Conservation (phyloP, 2,329 filamentous ascomycete species). For the Trichoderma guizhouense region DNA sequence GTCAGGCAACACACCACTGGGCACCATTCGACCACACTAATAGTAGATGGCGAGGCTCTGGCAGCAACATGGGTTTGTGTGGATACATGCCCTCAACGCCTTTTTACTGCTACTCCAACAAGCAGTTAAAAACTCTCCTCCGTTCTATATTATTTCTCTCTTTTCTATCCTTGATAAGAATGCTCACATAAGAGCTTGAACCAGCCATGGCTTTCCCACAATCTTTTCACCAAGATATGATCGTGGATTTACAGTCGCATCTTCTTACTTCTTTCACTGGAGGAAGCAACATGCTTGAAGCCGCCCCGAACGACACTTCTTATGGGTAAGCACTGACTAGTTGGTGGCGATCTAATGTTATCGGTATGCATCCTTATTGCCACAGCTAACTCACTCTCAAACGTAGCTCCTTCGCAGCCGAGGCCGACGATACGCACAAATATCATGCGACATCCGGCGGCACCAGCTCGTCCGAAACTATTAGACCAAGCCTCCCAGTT, state of each 20-base stretch:
- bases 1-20: not conserved
- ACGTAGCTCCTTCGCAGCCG: not conserved
- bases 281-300: not conserved
- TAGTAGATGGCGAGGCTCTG: not conserved
- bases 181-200: not conserved
- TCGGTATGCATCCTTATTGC: not conserved
- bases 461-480: not conserved
- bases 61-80: not conserved
- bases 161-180: not conserved
- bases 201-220: not conserved
- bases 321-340: conserved; percentile 10
- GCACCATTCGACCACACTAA: not conserved
- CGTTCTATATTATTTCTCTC: no score
- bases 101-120: not conserved
- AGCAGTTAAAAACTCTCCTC: not conserved
- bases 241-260: not conserved
- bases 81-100: not conserved
- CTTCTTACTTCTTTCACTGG: not conserved
- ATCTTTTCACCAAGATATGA: not conserved
- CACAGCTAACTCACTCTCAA: not conserved
- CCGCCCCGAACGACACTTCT: not conserved
- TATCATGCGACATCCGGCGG: not conserved
- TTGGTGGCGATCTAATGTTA: not conserved
- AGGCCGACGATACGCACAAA: not conserved
- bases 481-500: not conserved